Percentiles rank a stretch among this genome's conserved stretches.
These are phyloP conservation scores for Lyophyllum shimeji DNA, from an alignment of 768 basidiomycete species.

Conservation along the genomic window DNA sequence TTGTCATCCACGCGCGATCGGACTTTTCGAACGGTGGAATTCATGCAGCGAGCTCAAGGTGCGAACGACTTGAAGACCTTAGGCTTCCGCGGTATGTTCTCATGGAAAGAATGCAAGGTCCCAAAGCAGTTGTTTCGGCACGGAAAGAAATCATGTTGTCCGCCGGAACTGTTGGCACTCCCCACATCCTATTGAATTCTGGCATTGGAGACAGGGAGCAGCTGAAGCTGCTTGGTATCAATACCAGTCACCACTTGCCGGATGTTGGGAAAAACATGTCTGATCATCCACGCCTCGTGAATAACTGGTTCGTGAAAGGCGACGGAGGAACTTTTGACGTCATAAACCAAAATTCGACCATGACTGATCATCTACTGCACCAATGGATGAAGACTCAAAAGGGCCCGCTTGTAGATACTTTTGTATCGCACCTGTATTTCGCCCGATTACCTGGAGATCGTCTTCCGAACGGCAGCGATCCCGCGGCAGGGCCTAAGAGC, in stretches of 20 bases:
- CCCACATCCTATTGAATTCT: slow-evolving; percentile 27
- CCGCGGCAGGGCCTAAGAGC: slow-evolving; percentile 22
- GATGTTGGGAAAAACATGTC: slow-evolving; percentile 26
- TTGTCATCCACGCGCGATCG: neutral
- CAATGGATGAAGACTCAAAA: slow-evolving; percentile 22
- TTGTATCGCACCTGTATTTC: slow-evolving; percentile 18
- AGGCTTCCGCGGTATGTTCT: neutral
- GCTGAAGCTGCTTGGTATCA: slow-evolving; percentile 17
- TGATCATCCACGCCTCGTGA: slow-evolving; percentile 23
- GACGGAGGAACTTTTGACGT: slow-evolving; percentile 16
- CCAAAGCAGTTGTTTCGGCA: slow-evolving; percentile 17
- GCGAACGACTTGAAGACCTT: neutral
- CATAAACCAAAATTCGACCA: slow-evolving; percentile 19
- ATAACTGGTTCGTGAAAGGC: slow-evolving; percentile 21
- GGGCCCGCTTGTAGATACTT: slow-evolving; percentile 24
- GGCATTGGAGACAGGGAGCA: slow-evolving; percentile 26
- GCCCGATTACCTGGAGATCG: slow-evolving; percentile 13
- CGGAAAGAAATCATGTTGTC: slow-evolving; percentile 32
- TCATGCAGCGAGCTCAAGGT: slow-evolving; percentile 17
- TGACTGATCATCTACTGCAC: slow-evolving; percentile 8
- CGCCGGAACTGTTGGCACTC: slow-evolving; percentile 30
- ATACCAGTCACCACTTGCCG: slow-evolving; percentile 20
- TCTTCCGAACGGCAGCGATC: slow-evolving; percentile 15
- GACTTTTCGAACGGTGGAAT: slow-evolving; percentile 20
- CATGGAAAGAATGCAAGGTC: neutral